These are phyloP conservation scores for Saitozyma sp. DNA, from an alignment of 768 basidiomycete genomes.

Conservation along the genomic window DNA sequence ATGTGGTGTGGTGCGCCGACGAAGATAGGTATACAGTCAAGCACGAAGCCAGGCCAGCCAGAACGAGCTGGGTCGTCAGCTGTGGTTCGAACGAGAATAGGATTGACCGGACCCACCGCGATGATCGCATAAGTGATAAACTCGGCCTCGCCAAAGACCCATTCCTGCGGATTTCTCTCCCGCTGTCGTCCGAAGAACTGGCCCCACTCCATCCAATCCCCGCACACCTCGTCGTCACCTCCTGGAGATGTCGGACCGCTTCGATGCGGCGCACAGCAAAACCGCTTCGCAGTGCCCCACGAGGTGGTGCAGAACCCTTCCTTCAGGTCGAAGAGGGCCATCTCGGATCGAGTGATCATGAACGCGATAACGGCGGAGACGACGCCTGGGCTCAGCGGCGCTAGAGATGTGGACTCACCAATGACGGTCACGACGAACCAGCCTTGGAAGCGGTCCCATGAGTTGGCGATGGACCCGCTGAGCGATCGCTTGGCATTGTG, in stretches of 20 bases:
- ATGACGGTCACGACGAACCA: constrained; percentile 88
- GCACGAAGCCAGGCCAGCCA: constrained; percentile 71
- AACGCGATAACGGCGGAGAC: constrained; percentile 83
- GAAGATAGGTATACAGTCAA: constrained; percentile 84
- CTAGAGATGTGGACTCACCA: constrained; percentile 50
- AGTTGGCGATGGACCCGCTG: constrained; percentile 65
- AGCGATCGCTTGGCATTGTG: constrained; percentile 59
- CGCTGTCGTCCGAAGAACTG: constrained; percentile 54
- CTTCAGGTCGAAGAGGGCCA: constrained; percentile 87
- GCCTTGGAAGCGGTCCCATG: constrained; percentile 74
- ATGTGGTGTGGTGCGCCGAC: constrained; percentile 81
- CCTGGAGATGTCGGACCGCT: constrained; percentile 12
- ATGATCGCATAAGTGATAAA: constrained; percentile 70
- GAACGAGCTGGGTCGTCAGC: constrained; percentile 59
- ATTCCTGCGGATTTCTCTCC: constrained; percentile 32
- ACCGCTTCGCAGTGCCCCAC: constrained; percentile 73
- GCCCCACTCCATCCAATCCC: constrained; percentile 75
- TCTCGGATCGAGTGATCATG: constrained; percentile 78
- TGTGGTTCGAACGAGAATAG: neutral
- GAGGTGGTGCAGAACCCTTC: constrained; percentile 75
- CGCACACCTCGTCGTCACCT: constrained; percentile 57
- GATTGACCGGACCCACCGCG: constrained; percentile 62
- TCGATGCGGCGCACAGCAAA: constrained; percentile 68
- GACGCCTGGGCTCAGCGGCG: constrained; percentile 56
- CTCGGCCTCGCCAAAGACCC: constrained; percentile 58